phyloP scores from a whole-genome alignment of 352 stramenopile species.

The Globisporangium paddicum region DNA sequence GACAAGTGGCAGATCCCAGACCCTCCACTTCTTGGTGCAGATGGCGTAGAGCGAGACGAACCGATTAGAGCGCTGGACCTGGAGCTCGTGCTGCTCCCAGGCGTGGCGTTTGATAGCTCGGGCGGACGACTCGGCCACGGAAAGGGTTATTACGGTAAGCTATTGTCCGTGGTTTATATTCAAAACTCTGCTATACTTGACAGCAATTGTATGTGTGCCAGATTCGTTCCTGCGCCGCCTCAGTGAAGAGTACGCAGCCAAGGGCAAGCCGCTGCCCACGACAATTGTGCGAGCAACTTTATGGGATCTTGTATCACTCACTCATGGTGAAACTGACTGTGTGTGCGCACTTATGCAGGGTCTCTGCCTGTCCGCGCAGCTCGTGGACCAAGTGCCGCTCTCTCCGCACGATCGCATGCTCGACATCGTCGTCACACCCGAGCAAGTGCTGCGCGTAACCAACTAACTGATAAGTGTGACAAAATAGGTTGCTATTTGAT shows the following conservation, averaged over 20 bases:
- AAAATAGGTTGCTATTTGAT: no score
- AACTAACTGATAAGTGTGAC: background rate
- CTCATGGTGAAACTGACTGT: background rate
- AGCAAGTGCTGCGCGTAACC: slow-evolving; percentile 35
- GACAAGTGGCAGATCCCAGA: slow-evolving; percentile 89
- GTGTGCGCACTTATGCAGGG: slow-evolving; percentile 30
- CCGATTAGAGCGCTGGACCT: slow-evolving; percentile 44
- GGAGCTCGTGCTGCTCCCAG: slow-evolving; percentile 79
- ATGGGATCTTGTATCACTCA: background rate
- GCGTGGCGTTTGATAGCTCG: slow-evolving; percentile 71
- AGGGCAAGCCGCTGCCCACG: slow-evolving; percentile 31
- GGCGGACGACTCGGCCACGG: slow-evolving; percentile 83
- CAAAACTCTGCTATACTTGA: background rate
- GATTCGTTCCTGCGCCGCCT: slow-evolving; percentile 73
- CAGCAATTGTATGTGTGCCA: slow-evolving; percentile 9
- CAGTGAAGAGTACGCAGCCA: slow-evolving; percentile 34
- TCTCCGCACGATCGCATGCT: slow-evolving; percentile 60
- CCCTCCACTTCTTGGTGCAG: slow-evolving; percentile 30
- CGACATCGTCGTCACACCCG: slow-evolving; percentile 60
- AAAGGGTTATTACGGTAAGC: slow-evolving; percentile 85
- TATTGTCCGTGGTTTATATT: background rate
- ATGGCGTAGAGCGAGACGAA: slow-evolving; percentile 29
- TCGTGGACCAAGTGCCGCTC: slow-evolving; percentile 59
- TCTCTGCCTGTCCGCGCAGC: slow-evolving; percentile 54
- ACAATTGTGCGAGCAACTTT: slow-evolving; percentile 42